These are phyloP conservation scores for Diplocarpon rosae DNA, from an alignment of 2,329 filamentous ascomycete species.

Conservation along the genomic window DNA sequence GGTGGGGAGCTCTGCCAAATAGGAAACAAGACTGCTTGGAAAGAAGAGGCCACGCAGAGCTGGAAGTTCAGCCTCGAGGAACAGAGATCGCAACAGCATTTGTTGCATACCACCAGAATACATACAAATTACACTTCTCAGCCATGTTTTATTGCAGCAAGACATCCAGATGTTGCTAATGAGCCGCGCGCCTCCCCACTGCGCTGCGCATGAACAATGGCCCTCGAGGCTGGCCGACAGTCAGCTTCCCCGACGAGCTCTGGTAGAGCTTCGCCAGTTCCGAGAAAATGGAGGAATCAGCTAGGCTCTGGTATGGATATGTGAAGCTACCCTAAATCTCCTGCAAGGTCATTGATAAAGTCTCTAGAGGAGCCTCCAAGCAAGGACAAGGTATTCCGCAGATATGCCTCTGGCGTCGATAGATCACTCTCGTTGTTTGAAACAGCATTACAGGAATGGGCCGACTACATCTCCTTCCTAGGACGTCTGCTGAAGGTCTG, in stretches of 20 bases:
- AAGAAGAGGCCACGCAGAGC: slow-evolving; percentile 6
- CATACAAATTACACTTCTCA: neutral
- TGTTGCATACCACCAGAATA: neutral
- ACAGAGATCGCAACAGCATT: neutral
- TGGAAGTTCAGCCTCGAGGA: slow-evolving; percentile 7
- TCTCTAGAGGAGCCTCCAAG: slow-evolving; percentile 40
- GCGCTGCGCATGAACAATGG: slow-evolving; percentile 36
- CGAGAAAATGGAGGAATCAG: slow-evolving; percentile 67
- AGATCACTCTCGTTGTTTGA: slow-evolving; percentile 84
- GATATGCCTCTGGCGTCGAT: slow-evolving; percentile 83
- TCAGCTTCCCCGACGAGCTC: slow-evolving; percentile 72
- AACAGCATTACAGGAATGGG: slow-evolving; percentile 92
- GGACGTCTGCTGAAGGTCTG: slow-evolving; percentile 78
- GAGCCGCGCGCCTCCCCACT: slow-evolving; percentile 3
- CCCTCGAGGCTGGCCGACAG: slow-evolving; percentile 49
- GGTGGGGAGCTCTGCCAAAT: neutral
- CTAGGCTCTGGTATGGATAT: slow-evolving; percentile 56
- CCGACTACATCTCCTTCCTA: slow-evolving; percentile 96
- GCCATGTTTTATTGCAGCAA: neutral
- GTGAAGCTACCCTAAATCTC: neutral
- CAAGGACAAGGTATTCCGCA: slow-evolving; percentile 64
- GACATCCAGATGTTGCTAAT: slow-evolving; percentile 17
- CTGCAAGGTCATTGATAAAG: neutral
- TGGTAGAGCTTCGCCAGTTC: slow-evolving; percentile 65
- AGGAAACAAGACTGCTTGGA: neutral